Evolutionary conservation across 176 grass and related monocot species (phyloP).

Genomic region (Juncus inflexus): DNA sequence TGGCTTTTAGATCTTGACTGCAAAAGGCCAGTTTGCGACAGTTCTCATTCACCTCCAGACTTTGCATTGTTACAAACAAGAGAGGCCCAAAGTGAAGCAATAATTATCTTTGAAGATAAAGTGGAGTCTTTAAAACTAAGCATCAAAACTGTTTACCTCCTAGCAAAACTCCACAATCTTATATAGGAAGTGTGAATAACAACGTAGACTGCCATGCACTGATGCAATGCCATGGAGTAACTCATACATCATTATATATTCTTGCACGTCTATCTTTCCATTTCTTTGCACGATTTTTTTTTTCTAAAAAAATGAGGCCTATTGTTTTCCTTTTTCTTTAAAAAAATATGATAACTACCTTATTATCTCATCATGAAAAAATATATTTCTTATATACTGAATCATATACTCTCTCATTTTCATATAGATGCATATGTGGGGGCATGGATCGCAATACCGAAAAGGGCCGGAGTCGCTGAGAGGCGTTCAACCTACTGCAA

Average conservation of each 20-base stretch:
- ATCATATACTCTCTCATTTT: background rate
- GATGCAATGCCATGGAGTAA: no score
- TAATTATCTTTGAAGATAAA: background rate
- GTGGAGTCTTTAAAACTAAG: no score
- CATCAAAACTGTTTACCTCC: no score
- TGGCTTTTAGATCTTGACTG: constrained; percentile 14
- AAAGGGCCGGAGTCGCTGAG: constrained; percentile 91
- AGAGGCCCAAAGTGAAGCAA: background rate
- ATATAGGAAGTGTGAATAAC: no score
- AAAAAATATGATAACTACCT: background rate
- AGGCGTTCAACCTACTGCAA: constrained; percentile 94
- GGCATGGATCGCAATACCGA: constrained; percentile 93
- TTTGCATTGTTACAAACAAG: background rate
- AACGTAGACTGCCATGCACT: no score
- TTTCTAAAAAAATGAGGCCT: background rate
- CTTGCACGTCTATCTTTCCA: no score
- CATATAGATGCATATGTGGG: constrained; percentile 98
- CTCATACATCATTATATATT: no score
- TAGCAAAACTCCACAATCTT: no score
- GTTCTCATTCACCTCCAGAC: constrained; percentile 22
- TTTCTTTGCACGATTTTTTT: background rate
- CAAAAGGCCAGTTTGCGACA: constrained; percentile 15
- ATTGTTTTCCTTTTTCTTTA: background rate
- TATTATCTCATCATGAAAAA: constrained; percentile 23
- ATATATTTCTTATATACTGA: background rate